Evolutionary conservation across 2,329 filamentous ascomycete genomes (phyloP).

Genomic region (Scedosporium minutisporum): DNA sequence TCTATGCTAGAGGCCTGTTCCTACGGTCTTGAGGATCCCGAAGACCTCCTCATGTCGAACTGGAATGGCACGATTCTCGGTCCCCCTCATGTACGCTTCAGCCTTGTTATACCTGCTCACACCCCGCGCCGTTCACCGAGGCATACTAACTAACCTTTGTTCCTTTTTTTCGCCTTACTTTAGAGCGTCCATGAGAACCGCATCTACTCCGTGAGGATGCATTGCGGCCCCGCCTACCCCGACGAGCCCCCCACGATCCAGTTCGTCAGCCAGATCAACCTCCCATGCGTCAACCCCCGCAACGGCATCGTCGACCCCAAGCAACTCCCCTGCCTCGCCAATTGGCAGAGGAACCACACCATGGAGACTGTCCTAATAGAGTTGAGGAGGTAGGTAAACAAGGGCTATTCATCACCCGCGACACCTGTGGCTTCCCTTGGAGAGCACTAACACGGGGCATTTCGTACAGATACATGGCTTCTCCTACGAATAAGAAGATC

Average conservation of each 20-base stretch:
- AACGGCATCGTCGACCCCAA: constrained; percentile 77
- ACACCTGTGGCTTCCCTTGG: constrained; percentile 16
- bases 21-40: constrained; percentile 86
- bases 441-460: constrained; percentile 10
- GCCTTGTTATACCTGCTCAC: too few relatives aligned
- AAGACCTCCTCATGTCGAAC: constrained; percentile 94
- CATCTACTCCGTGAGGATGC: constrained; percentile 96
- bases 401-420: background rate
- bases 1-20: constrained; percentile 75
- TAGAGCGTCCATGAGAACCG: constrained; percentile 96
- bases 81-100: constrained; percentile 72
- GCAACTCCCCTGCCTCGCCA: constrained; percentile 73
- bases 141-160: constrained; percentile 6
- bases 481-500: constrained; percentile 85
- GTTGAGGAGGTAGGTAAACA: constrained; percentile 56
- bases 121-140: background rate
- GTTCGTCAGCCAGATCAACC: constrained; percentile 89
- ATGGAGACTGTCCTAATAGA: constrained; percentile 93
- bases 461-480: constrained; percentile 72
- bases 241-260: constrained; percentile 81
- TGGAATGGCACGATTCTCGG: constrained; percentile 98
- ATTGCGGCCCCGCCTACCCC: constrained; percentile 84
- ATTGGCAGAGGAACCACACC: constrained; percentile 88
- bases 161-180: background rate
- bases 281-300: constrained; percentile 80